Base-by-base conservation (phyloP, 345 rosid species). In the Eucalyptus globulus region DNA sequence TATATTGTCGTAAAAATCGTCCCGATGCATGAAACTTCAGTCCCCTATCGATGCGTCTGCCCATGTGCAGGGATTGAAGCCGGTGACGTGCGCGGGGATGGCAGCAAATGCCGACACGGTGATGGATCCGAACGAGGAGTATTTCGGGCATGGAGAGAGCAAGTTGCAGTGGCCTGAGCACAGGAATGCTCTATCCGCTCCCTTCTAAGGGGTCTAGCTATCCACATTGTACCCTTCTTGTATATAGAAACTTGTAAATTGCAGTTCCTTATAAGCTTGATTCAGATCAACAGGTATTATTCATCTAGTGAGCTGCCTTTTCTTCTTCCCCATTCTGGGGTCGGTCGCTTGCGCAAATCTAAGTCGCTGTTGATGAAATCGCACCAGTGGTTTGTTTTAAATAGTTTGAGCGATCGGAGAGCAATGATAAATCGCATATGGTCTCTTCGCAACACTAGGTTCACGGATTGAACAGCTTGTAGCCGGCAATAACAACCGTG, bases 371-470 rank as follows among this genome's bases (percentile, higher is more conserved):
- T 0, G 3, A 72, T 37, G 83, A 72, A 21, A 72, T 37, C 14
- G 3, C 45, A 5, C 45, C 26, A 19, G 11, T 5, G 27, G 26
- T 37, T 37, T 2, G 83, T n/a, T 65, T 65, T 2, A 8, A n/a
- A 65, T 2, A n/a, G 76, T n/a, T 65, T 0, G n/a, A n/a, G 76
- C 34, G 37, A 65, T 31, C 16, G 3, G 21, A 14, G 76, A 0
- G 10, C 37, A 31, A 65, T n/a, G 6, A 65, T n/a, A 7, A n/a
- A 65, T n/a, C 37, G 0, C 37, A 14, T 65, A n/a, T 65, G 17
- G 37, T 3, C 37, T n/a, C 37, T 65, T 14, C 37, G 4, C 37
- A 14, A 29, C 5, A 7, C 76, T 14, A 65, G 19, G 76, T 65
- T 65, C 37, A n/a, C 4, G 76, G 11, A n/a, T 65, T 65, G 5